Base-by-base conservation (phyloP, 768 basidiomycete species). In the Scleroderma bovista region DNA sequence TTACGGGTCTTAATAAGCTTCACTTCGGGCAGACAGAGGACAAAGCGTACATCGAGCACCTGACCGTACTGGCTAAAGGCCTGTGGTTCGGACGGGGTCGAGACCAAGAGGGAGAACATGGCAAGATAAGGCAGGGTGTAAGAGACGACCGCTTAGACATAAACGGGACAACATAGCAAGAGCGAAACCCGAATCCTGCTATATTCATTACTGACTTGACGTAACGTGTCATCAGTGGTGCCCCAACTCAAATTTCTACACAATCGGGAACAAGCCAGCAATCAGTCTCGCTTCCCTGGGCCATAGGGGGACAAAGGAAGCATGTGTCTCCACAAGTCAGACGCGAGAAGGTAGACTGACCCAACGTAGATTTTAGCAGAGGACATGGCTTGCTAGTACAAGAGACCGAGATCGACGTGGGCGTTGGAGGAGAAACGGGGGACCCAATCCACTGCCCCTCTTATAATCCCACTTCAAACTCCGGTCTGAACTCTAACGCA, bases 191-290 rank as follows among this genome's bases (percentile, higher is more conserved):
- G 19, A 55, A 53, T 56, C 62, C 61, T 50, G 63, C 61, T 57
- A 69, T 65, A 73, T 68, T 72, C 72, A 79, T 62, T 41, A 88
- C 89, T 84, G 79, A 93, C 92, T 75, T 82, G 71, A 71, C 86
- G 85, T 60, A 96, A 79, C 50, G 81, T 80, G 37, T 95, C 93
- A 81, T 95, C 93, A 69, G 83, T 93, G 70, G 93, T 95, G 77
- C 86, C 88, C 89, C 89, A 92, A 80, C 87, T 90, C 79, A 91
- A 78, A 83, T 91, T 91, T 77, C 89, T 91, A 84, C 73, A 59
- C 66, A 71, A 71, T 65, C 71, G 43, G 47, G 48, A 56, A 52
- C 66, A 72, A 74, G 69, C 65, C 60, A 66, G 53, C 48, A 65
- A 81, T 85, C 73, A 84, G 81, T 82, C 71, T 63, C 69, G 58